Evolutionary conservation across 306 rosid species (phyloP).

Genomic region (Vachellia pachyceras): DNA sequence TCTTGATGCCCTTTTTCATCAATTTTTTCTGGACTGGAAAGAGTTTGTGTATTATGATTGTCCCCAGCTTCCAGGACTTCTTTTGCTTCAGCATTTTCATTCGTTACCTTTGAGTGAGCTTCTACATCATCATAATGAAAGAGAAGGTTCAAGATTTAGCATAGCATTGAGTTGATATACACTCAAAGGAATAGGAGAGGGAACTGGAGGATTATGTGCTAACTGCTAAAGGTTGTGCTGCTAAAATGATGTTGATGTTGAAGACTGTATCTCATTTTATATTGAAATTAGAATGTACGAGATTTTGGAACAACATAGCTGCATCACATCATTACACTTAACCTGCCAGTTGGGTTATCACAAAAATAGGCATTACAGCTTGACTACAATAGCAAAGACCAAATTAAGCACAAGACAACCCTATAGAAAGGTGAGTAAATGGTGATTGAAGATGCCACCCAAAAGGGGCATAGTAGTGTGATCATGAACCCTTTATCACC

Average conservation of each 20-base stretch:
- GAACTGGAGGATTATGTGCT: not conserved
- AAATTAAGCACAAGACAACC: conserved; percentile 21
- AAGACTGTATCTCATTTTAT: not conserved
- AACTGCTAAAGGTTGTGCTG: conserved; percentile 14
- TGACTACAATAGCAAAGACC: conserved; percentile 25
- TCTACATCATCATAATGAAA: conserved; percentile 50
- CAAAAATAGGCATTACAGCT: not conserved
- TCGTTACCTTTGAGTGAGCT: conserved; percentile 39
- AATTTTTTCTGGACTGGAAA: conserved; percentile 33
- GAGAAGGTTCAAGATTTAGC: conserved; percentile 27
- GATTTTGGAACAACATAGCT: conserved; percentile 7
- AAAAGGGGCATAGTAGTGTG: no score
- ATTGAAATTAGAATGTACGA: not conserved
- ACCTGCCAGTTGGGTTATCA: conserved; percentile 25
- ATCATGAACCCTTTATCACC: conserved; percentile 13
- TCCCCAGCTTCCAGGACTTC: conserved; percentile 43
- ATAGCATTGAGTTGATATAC: conserved; percentile 22
- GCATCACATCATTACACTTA: conserved; percentile 23
- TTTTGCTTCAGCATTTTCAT: conserved; percentile 43
- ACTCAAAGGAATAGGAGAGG: conserved; percentile 19
- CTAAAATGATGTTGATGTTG: conserved; percentile 24
- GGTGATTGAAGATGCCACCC: conserved; percentile 23
- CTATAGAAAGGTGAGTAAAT: conserved; percentile 7
- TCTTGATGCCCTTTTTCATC: conserved; percentile 33
- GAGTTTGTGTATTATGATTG: conserved; percentile 12